Base-by-base conservation (phyloP, 768 basidiomycete species). In the Symmetrospora coprosmae region DNA sequence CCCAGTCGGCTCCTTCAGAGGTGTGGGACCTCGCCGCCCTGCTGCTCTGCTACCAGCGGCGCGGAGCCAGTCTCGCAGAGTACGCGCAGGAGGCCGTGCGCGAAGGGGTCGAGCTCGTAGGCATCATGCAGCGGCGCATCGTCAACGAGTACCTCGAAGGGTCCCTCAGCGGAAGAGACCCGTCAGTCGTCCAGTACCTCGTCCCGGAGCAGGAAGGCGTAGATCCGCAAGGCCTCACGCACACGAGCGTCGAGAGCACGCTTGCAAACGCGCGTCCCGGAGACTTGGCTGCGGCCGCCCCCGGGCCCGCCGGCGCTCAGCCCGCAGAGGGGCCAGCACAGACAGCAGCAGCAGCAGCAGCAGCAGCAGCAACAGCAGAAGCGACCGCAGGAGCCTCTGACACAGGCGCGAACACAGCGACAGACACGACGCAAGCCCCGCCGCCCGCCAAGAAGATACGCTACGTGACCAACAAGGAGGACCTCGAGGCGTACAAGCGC, bases 1-100 rank as follows among this genome's bases (percentile, higher is more conserved):
- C 76, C 33, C 66, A 19, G 38, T 65, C 19, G 65, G 71, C 76
- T 11, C 71, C 75, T 9, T 72, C 73, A 46, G 72, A 73, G 56
- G 72, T 73, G 13, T 87, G 85, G 72, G 78, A 85, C 9, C 72
- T 90, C 14, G 85, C 86, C 51, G 84, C 87, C 1, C 76, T 97
- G 8, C 84, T 86, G 66, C 76, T 91, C n/a, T 83, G 85, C 28
- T 97, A 84, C 85, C 74, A 82, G 2, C 76, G 84, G 31, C 76
- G 80, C 45, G 85, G 87, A 70, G 80, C 81, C 0, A 76, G 81
- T 0, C 81, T 82, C 30, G 85, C 84, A 16, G 87, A 91, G 65
- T 97, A 97, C 74, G 82, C 92, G 80, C 84, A 83, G 69, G 82
- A 85, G 67, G 83, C 84, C 1, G 77, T 86, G 55, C 84, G 85